Evolutionary conservation across 176 grass and related monocot genomes (phyloP).

Genomic region (Hsuehochloa calcarea): DNA sequence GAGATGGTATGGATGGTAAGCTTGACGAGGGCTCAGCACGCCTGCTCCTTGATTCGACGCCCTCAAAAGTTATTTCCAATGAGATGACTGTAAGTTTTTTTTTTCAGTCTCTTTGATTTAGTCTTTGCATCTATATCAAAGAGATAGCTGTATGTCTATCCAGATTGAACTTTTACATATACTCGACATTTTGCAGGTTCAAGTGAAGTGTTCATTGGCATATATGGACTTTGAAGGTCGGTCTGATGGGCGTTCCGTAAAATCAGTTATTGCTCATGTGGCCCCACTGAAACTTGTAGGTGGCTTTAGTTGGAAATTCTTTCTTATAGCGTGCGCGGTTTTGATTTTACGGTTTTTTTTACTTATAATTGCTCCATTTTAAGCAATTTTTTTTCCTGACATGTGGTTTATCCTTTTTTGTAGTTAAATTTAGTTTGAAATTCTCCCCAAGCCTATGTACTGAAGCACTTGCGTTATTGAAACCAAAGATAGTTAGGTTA

Average conservation of each 20-base stretch:
- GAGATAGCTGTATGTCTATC: neutral
- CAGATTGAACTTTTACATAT: neutral
- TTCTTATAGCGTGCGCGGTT: constrained; percentile 5
- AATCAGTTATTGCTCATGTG: constrained; percentile 91
- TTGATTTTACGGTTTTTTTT: constrained; percentile 31
- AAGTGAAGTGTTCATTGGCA: constrained; percentile 84
- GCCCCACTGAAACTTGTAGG: constrained; percentile 95
- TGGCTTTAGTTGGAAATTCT: neutral
- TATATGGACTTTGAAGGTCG: constrained; percentile 99
- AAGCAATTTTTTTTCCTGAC: neutral
- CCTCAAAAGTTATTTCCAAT: constrained; percentile 88
- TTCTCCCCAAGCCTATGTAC: constrained; percentile 3
- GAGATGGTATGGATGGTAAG: constrained; percentile 79
- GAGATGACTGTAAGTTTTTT: constrained; percentile 73
- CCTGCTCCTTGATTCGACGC: constrained; percentile 76
- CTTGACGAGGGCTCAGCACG: constrained; percentile 86
- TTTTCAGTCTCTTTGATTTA: constrained; percentile 15
- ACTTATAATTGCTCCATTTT: constrained; percentile 9
- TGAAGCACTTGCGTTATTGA: constrained; percentile 5
- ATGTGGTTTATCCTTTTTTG: constrained; percentile 10
- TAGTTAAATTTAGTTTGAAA: neutral
- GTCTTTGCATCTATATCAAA: neutral
- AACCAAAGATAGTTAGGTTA: neutral
- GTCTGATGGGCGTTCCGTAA: constrained; percentile 88
- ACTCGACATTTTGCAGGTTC: constrained; percentile 60